phyloP scores from a whole-genome alignment of 495 filamentous ascomycete species.

The Penicillium cataractarum region DNA sequence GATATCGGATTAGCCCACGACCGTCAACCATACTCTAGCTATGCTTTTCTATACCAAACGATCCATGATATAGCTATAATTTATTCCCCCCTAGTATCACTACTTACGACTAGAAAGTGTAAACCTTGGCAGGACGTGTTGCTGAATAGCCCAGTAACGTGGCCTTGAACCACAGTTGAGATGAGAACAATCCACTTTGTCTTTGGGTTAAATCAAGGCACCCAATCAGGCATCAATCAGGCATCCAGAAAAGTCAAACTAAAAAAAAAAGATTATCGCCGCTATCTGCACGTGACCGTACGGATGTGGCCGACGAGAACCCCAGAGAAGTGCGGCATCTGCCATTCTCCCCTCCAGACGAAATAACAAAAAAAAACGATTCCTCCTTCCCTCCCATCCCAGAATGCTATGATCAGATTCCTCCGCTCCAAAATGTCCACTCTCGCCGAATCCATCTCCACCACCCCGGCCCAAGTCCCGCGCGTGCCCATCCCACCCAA shows the following conservation, averaged over 20 bases:
- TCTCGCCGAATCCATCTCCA: conserved; percentile 39
- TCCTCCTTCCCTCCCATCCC: conserved; percentile 11
- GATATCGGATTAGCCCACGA: conserved; percentile 15
- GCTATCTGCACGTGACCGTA: conserved; percentile 36
- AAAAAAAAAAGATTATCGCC: conserved; percentile 22
- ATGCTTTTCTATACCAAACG: no score
- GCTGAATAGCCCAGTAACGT: neutral
- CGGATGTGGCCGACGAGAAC: conserved; percentile 21
- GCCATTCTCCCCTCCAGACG: neutral
- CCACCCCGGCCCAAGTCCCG: conserved; percentile 25
- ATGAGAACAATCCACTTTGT: neutral
- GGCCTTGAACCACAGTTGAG: neutral
- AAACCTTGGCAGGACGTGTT: neutral
- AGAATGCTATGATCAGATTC: conserved; percentile 50
- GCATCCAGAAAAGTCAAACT: neutral
- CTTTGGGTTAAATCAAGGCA: neutral
- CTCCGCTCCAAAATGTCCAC: conserved; percentile 59
- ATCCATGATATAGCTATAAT: neutral
- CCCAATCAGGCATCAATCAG: neutral
- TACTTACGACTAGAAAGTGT: neutral
- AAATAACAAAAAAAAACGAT: conserved; percentile 12
- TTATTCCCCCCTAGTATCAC: no score
- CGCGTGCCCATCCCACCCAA: conserved; percentile 81
- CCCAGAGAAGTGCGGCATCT: conserved; percentile 4
- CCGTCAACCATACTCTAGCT: neutral